A percentile compares a stretch with the other conserved stretches of the same genome.
Evolutionary conservation across 1,284 basidiomycete genomes (phyloP).

Genomic region (Puccinia polysora): DNA sequence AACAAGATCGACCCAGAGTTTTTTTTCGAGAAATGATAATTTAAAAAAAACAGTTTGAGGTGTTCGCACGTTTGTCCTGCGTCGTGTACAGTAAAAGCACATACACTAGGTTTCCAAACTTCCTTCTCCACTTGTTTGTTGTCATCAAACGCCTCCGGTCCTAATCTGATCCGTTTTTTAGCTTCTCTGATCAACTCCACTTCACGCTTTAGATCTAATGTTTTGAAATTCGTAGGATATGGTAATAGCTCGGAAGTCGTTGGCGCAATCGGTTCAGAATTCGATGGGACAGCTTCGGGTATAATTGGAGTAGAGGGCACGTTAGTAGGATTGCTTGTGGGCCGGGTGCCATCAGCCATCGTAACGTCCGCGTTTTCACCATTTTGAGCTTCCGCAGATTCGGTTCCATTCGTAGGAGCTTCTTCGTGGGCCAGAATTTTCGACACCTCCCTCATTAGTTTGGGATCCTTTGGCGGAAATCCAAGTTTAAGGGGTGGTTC

Average conservation of each 20-base stretch:
- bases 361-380: constrained; percentile 31
- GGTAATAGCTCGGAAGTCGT: constrained; percentile 71
- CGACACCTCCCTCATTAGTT: constrained; percentile 71
- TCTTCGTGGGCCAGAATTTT: constrained; percentile 59
- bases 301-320: constrained; percentile 16
- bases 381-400: constrained; percentile 46
- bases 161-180: constrained; percentile 78
- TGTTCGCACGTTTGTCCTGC: constrained; percentile 77
- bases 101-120: constrained; percentile 67
- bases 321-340: constrained; percentile 13
- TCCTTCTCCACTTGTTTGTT: constrained; percentile 32
- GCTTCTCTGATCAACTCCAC: constrained; percentile 84
- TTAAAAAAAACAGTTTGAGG: constrained; percentile 14
- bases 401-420: constrained; percentile 21
- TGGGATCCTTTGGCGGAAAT: constrained; percentile 68
- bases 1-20: constrained; percentile 8
- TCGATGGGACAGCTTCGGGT: constrained; percentile 19
- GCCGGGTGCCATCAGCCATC: constrained; percentile 44
- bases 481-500: constrained; percentile 67
- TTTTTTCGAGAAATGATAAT: no score
- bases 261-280: constrained; percentile 56
- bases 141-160: constrained; percentile 60
- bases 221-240: constrained; percentile 73
- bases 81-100: constrained; percentile 86
- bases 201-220: constrained; percentile 83